These are phyloP conservation scores for Cichorium intybus DNA, from an alignment of 140 eudicot species.

Conservation along the genomic window DNA sequence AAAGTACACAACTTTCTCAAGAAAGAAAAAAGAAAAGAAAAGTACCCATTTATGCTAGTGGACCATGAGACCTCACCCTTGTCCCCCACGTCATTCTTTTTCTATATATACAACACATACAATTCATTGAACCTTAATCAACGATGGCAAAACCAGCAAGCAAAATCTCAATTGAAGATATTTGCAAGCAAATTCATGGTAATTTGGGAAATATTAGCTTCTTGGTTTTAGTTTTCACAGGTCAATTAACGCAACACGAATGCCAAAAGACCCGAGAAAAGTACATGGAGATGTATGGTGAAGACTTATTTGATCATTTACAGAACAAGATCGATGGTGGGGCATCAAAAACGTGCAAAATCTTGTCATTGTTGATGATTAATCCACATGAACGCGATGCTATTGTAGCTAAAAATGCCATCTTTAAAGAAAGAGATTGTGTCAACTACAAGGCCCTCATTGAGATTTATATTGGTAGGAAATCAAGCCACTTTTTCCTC, in stretches of 20 bases:
- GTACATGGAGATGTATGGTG: conserved; percentile 58
- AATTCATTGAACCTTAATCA: conserved; percentile 17
- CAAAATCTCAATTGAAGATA: conserved; percentile 44
- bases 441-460: conserved; percentile 57
- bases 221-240: conserved; percentile 26
- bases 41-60: conserved; percentile 21
- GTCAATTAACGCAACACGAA: conserved; percentile 23
- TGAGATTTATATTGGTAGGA: conserved; percentile 69
- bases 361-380: conserved; percentile 51
- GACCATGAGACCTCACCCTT: conserved; percentile 45
- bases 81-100: conserved; percentile 40
- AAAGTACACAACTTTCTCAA: conserved; percentile 22
- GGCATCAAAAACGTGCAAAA: conserved; percentile 17
- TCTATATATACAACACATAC: conserved; percentile 24
- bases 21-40: conserved; percentile 29
- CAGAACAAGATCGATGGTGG: conserved; percentile 23
- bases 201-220: conserved; percentile 34
- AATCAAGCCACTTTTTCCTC: conserved; percentile 74
- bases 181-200: conserved; percentile 58
- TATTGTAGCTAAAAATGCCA: conserved; percentile 50
- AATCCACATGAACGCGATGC: conserved; percentile 69
- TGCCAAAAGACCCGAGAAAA: conserved; percentile 47
- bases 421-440: conserved; percentile 32
- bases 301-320: conserved; percentile 41
- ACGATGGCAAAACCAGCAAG: conserved; percentile 30